Conservation (phyloP, 2,329 filamentous ascomycete species). For the Metarhizium guizhouense region DNA sequence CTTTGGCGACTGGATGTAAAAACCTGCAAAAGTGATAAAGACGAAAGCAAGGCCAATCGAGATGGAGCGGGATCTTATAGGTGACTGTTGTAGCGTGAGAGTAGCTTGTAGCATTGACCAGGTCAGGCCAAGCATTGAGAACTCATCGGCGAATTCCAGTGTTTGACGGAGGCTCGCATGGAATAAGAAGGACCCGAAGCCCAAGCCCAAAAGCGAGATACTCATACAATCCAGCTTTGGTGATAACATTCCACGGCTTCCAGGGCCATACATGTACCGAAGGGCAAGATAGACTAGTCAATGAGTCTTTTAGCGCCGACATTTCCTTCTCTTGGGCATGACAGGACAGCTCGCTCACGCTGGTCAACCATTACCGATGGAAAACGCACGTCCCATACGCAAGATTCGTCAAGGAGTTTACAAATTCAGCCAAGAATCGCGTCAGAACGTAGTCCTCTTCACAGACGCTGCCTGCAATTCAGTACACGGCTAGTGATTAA, state of each 20-base stretch:
- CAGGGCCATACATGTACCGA: slow-evolving; percentile 24
- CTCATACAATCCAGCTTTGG: slow-evolving; percentile 31
- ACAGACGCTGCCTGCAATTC: slow-evolving; percentile 22
- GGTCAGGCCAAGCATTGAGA: slow-evolving; percentile 48
- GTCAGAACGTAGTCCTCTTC: slow-evolving; percentile 40
- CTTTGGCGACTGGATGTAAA: slow-evolving; percentile 32
- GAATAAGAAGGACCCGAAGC: slow-evolving; percentile 32
- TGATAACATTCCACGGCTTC: slow-evolving; percentile 19
- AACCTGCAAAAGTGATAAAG: slow-evolving; percentile 9
- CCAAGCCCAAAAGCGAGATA: slow-evolving; percentile 29
- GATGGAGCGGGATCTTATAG: slow-evolving; percentile 16
- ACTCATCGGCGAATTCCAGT: slow-evolving; percentile 42
- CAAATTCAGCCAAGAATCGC: slow-evolving; percentile 34
- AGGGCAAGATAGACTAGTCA: slow-evolving; percentile 32
- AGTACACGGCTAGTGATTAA: neutral
- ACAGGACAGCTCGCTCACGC: neutral
- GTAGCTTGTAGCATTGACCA: slow-evolving; percentile 43
- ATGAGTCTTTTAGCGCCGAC: neutral
- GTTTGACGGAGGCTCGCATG: slow-evolving; percentile 36
- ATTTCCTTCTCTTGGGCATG: neutral
- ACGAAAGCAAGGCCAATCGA: slow-evolving; percentile 27
- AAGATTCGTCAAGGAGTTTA: slow-evolving; percentile 33
- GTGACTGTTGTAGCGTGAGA: slow-evolving; percentile 33
- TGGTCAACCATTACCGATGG: neutral
- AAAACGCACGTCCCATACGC: slow-evolving; percentile 40